Base-by-base conservation (phyloP, 2,329 filamentous ascomycete genomes). In the Epichloe uncinata region DNA sequence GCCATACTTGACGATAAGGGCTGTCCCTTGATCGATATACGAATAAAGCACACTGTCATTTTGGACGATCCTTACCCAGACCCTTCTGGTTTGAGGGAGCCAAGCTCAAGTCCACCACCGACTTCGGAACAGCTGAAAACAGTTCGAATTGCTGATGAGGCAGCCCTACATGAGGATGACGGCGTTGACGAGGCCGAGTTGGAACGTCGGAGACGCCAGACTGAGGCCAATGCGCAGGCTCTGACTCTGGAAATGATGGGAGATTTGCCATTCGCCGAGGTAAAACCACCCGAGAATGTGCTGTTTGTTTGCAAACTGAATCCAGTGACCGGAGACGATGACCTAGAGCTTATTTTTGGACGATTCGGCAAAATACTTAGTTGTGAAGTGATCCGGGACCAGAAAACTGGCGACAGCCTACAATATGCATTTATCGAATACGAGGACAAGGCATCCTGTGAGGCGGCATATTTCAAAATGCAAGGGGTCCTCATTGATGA, bases 401-500 rank as follows among this genome's bases (percentile, higher is more conserved):
- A 86, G 63, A 88, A 88, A 61, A 96, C 91, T 0, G 89, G 89
- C 4, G 93, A 98, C 68, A 95, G 88, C 61, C 70, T 98, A 45
- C 93, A 98, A 65, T 98, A 98, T 63, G 89, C 93, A 1, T 98
- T 98, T 58, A 94, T 98, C 61, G 93, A 98, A 64, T 98, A 91
- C 60, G 87, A 91, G 52, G 85, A 94, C 50, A 93, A 96, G 68
- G 80, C 84, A 57, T 86, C 91, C 48, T 97, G 93, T 65, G 93
- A 98, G 68, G 81, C 87, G 48, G 93, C 93, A 3, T 98, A 96
- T 62, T 93, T 94, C 72, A 98, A 98, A 70, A 98, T 98, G 93
- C 89, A 98, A 65, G 88, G 85, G 2, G 91, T 97, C 2, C 71
- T 98, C 50, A 97, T 98, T 56, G 93, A 98, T 61, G 93, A 98